Evolutionary conservation across 2,329 filamentous ascomycete species (phyloP), one percentile per base, ranked within the genome.

Genomic region (Pseudogymnoascus sp.): DNA sequence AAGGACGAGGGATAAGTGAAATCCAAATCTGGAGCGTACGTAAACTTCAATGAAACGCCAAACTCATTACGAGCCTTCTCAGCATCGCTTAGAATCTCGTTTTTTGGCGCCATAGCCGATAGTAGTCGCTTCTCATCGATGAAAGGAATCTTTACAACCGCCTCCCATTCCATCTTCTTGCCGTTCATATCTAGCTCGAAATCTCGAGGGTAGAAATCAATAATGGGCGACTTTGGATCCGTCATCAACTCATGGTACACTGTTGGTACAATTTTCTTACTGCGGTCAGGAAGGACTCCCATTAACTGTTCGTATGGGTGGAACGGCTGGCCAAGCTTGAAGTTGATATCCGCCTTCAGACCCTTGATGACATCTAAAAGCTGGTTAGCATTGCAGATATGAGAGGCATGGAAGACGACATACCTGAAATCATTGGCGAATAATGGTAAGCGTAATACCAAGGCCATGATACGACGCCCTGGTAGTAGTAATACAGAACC

Each of bases 81-180:
- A 1, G 88, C 90, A 2, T 87, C 82, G 2, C 85, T 85, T n/a
- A 99, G 80, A 1, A 89, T 77, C 44, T 87, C 79, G 67, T 97
- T 92, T 73, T 88, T 92, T 5, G 92, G 87, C 14, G 82, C 87
- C 90, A 99, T 97, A 6, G 93, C 94, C 38, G 80, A 77, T 63
- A 99, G 80, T 2, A 99, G 79, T 25, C 94, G 85, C 70, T 88
- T 85, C 74, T 99, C 93, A 64, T 99, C 91, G 67, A 99, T 99
- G 76, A 99, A 99, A 0, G 94, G 94, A 71, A 99, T 99, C 76
- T 97, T 99, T 67, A 99, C 92, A 38, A 99, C 93, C 28, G 94
- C 94, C 74, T 99, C 94, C 94, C 94, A 99, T 67, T 99, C 95
- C 89, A 96, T 95, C 78, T 96, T 99, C 80, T 99, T 99, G 65